Evolutionary conservation across 139 green algal species (phyloP), one percentile per base, ranked within the genome.

Genomic region (Micractinium sp.): DNA sequence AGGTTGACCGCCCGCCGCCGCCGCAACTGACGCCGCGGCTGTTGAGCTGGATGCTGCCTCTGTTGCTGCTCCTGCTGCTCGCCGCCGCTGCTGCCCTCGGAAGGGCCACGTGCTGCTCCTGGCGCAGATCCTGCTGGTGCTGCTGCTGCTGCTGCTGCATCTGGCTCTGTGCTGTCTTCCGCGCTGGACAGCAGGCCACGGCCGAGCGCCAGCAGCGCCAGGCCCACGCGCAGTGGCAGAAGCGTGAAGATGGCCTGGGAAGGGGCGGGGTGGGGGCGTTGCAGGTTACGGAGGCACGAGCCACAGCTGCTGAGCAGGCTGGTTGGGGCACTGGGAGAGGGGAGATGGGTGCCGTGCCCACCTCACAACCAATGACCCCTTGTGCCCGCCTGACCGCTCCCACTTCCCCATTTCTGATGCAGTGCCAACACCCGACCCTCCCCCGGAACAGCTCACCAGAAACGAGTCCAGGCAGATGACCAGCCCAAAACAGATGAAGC

Each of bases 391-490:
- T 56, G 47, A 5, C 47, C 47, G 47, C 47, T 56, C 47, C n/a
- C n/a, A n/a, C n/a, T n/a, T n/a, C n/a, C n/a, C n/a, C n/a, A n/a
- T n/a, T n/a, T n/a, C n/a, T n/a, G n/a, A n/a, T n/a, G n/a, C n/a
- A n/a, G n/a, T n/a, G n/a, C n/a, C n/a, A n/a, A n/a, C n/a, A n/a
- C n/a, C n/a, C n/a, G n/a, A n/a, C n/a, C n/a, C n/a, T 67, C 16
- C 60, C 60, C 16, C 60, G 15, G 14, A 23, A 67, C 31, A 27
- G 2, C 91, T 22, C 86, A 95, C 94, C 92, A 98, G 87, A 82
- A 98, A 96, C 0, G 93, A 95, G 89, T 98, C 95, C 22, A 94
- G 69, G 92, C 96, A 98, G 19, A 98, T 77, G 31, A 95, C 74
- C 14, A 92, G 89, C 71, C 96, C 95, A 87, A 97, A 96, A 84